Percentiles rank a stretch among this genome's conserved stretches.
Conservation (phyloP, 2,329 filamentous ascomycete species). For the Pyricularia sp. region DNA sequence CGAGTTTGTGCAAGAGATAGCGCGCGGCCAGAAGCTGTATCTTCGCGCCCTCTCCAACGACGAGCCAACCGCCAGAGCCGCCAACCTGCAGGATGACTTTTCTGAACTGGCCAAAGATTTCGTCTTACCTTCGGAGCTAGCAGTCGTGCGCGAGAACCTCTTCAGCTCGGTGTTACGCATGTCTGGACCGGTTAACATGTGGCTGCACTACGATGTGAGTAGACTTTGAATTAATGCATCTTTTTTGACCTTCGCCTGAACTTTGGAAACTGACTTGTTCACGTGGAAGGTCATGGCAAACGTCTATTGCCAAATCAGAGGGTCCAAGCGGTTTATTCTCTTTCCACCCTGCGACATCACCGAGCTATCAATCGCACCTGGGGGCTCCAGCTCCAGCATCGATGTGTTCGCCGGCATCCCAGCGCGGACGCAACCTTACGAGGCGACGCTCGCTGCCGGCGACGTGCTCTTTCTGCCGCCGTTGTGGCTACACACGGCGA, state of each 20-base stretch:
- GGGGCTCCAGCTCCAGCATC: constrained; percentile 70
- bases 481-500: constrained; percentile 74
- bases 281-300: constrained; percentile 68
- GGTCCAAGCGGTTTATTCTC: constrained; percentile 63
- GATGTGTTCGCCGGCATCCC: constrained; percentile 54
- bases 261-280: constrained; percentile 1
- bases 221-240: neutral
- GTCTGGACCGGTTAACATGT: constrained; percentile 74
- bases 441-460: constrained; percentile 57
- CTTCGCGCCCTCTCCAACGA: constrained; percentile 66
- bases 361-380: constrained; percentile 61
- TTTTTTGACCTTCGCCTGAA: constrained; percentile 2
- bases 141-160: constrained; percentile 46
- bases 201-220: constrained; percentile 78
- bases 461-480: constrained; percentile 76
- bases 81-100: constrained; percentile 64
- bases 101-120: constrained; percentile 63
- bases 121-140: constrained; percentile 51
- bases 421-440: constrained; percentile 49
- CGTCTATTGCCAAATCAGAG: constrained; percentile 69
- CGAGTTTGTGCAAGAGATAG: constrained; percentile 53
- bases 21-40: constrained; percentile 56
- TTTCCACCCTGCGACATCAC: constrained; percentile 71
- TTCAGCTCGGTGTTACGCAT: constrained; percentile 76
- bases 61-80: constrained; percentile 58